Conservation (phyloP, 257 asterid genomes). For the Jacaranda copaia region DNA sequence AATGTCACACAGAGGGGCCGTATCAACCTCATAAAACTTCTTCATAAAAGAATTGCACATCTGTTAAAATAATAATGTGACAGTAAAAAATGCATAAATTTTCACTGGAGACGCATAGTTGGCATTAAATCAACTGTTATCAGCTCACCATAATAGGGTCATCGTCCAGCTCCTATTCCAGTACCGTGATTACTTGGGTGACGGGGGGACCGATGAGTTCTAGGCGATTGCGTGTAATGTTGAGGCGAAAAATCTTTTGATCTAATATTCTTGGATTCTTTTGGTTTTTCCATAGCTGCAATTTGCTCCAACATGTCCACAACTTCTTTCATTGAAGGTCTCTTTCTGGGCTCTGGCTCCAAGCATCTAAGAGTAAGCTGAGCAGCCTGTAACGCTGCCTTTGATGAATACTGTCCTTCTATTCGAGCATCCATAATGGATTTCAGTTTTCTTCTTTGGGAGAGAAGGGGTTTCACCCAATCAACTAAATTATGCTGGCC, state of each 20-base stretch:
- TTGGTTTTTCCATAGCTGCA: conserved; percentile 49
- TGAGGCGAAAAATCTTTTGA: conserved; percentile 28
- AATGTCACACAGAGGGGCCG: conserved; percentile 4
- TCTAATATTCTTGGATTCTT: conserved; percentile 38
- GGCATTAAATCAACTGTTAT: not conserved
- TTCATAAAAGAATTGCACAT: conserved; percentile 28
- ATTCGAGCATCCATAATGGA: conserved; percentile 52
- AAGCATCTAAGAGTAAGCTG: conserved; percentile 58
- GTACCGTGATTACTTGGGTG: not conserved
- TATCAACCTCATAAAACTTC: conserved; percentile 23
- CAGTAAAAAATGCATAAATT: not conserved
- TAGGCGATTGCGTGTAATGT: conserved; percentile 25
- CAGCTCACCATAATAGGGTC: conserved; percentile 5
- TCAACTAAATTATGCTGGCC: conserved; percentile 52
- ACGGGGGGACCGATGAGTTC: conserved; percentile 20
- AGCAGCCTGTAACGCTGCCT: conserved; percentile 49
- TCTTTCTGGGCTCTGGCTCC: conserved; percentile 50
- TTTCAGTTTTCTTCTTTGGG: conserved; percentile 46
- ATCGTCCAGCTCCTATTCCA: conserved; percentile 8
- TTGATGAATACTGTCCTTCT: conserved; percentile 56
- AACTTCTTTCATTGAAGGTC: conserved; percentile 61
- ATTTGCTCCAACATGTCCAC: conserved; percentile 52
- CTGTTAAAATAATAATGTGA: not conserved
- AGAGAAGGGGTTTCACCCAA: conserved; percentile 52
- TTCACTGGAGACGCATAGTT: not conserved